Evolutionary conservation across 1,284 basidiomycete genomes (phyloP), one percentile per base, ranked within the genome.

Genomic region (Ganoderma sp.): DNA sequence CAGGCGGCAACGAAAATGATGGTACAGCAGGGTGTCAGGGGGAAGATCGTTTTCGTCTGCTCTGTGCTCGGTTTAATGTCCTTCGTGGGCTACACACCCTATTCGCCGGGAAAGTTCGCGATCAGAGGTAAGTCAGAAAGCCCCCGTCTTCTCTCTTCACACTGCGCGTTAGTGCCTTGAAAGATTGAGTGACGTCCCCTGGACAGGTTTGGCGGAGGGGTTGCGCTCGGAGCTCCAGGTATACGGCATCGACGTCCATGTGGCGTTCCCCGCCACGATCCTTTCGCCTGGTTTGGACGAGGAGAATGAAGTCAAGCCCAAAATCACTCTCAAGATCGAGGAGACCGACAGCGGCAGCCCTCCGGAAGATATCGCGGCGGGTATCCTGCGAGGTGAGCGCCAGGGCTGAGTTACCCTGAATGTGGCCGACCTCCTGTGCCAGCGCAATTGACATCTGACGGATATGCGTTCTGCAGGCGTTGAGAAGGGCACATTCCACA

Each of bases 201-300:
- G 6, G 34, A 37, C 34, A 95, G 95, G 93, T 42, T 87, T 98
- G 1, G 94, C 95, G 14, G 97, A 99, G 74, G 86, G 90, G 0
- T 84, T 99, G 22, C 90, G 93, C 17, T 91, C 89, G 58, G 97
- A 99, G 77, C 82, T 97, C 64, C 81, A 90, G 68, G 82, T 98
- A 0, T 95, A 96, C 76, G 87, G 85, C 64, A 94, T 97, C 77
- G 82, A 84, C 58, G 88, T 97, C 1, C 96, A 97, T 74, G 88
- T 96, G 64, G 96, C 91, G 81, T 93, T 96, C 81, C 96, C 96
- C 0, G 88, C 87, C 0, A 96, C 95, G 0, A 98, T 99, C 81
- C 86, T 86, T 69, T 90, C 89, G 0, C 93, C 95, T 0, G 95
- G 96, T 0, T 92, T 87, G 73, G 89, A 90, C 15, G 85, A 88